Evolutionary conservation across 2,329 filamentous ascomycete genomes (phyloP), one percentile per base, ranked within the genome.

Genomic region (Neobulgaria alba): DNA sequence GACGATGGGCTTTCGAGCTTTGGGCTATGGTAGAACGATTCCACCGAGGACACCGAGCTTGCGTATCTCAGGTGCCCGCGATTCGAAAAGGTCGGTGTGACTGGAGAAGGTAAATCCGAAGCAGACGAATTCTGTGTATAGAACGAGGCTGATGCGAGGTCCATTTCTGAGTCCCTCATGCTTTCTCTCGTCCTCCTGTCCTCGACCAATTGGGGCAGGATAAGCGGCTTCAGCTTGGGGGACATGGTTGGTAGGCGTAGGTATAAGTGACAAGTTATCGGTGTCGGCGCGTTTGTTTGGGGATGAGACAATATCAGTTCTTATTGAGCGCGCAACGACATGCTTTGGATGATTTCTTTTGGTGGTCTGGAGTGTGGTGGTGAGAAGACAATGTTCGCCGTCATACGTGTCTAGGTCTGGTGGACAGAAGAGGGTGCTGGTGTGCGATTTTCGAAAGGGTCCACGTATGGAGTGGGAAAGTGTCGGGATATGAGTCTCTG

Each of bases 11-110:
- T 63, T 51, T 79, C 77, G 51, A 64, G 64, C 3, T 61, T 57
- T 15, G 71, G 65, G 12, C 74, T 67, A 21, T 54, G 49, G 26
- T 47, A 52, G 17, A 71, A 66, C 7, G 85, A 70, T 41, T 84
- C 81, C 42, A 86, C 68, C 4, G 88, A 94, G 1, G 88, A 94
- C 19, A 74, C 72, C 0, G 87, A 92, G 64, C 85, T 90, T 17
- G 79, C 74, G 53, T 75, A 77, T 52, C 79, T 73, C 36, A 74
- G 64, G 60, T 83, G 79, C 23, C 75, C 75, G 45, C 73, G 73
- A 35, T 58, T 53, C 36, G 79, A 62, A 56, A 83, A 85, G 14
- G 79, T 84, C 16, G 83, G 81, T 31, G 82, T 85, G 29, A 80
- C 66, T 38, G 83, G 83, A 15, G 82, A 81, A 10, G 77, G 75